Conservation (phyloP, 768 basidiomycete genomes). For the Xanthoconium stramineum region DNA sequence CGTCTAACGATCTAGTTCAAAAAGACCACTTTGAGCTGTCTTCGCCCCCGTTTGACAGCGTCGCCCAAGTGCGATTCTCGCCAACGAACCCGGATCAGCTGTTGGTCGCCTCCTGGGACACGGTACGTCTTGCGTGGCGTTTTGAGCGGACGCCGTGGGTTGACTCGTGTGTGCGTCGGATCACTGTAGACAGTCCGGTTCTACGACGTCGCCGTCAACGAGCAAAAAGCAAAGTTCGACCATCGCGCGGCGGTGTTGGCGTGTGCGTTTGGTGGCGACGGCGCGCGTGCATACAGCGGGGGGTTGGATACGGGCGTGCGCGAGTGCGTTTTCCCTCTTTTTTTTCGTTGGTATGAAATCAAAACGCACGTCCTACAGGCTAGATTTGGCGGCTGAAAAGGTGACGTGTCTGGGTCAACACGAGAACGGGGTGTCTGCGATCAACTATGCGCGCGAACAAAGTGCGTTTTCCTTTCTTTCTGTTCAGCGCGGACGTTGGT, state of each 20-base stretch:
- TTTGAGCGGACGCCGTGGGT: not conserved
- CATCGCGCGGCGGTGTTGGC: conserved; percentile 89
- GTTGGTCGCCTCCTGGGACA: conserved; percentile 89
- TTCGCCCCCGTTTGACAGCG: conserved; percentile 81
- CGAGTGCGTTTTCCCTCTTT: conserved; percentile 45
- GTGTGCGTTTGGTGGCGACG: conserved; percentile 66
- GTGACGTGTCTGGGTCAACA: conserved; percentile 77
- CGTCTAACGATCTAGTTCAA: not conserved
- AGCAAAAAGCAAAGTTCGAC: conserved; percentile 77
- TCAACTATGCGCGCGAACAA: conserved; percentile 63
- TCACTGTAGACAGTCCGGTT: conserved; percentile 52
- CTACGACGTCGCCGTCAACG: conserved; percentile 53
- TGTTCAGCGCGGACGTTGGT: not conserved
- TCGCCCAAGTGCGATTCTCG: conserved; percentile 79
- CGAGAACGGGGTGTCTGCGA: conserved; percentile 71
- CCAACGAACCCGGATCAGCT: conserved; percentile 75
- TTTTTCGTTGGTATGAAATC: too few species aligned
- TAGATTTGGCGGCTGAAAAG: conserved; percentile 74
- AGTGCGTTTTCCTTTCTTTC: conserved; percentile 31
- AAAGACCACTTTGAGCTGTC: conserved; percentile 44
- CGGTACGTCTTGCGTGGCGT: conserved; percentile 36
- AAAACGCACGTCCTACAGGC: conserved; percentile 30
- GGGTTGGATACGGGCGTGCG: conserved; percentile 82
- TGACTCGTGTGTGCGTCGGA: too few species aligned
- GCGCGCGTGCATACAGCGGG: conserved; percentile 72